These are phyloP conservation scores for Triticum timopheevii DNA, from an alignment of 176 grass and related monocot species.

Conservation along the genomic window DNA sequence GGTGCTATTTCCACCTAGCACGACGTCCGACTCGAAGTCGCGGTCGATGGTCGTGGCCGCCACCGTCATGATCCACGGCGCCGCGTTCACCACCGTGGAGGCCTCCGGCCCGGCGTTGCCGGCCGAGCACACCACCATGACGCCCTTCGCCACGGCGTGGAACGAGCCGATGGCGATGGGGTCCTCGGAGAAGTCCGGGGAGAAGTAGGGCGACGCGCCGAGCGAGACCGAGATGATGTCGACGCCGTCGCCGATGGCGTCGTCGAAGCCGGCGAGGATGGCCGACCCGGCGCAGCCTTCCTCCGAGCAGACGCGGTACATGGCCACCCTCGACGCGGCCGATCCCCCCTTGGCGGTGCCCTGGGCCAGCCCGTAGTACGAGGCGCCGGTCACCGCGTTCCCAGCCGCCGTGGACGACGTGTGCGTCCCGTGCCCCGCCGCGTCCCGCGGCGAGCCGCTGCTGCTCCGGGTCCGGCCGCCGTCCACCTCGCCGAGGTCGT, in stretches of 20 bases:
- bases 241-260: conserved; percentile 71
- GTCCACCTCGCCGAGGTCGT: conserved; percentile 21
- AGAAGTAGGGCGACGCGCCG: conserved; percentile 36
- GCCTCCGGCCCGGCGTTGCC: conserved; percentile 70
- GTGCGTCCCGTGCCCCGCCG: conserved; percentile 75
- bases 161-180: conserved; percentile 85
- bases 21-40: conserved; percentile 79
- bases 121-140: conserved; percentile 75
- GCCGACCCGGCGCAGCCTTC: conserved; percentile 67
- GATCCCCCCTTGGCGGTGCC: conserved; percentile 77
- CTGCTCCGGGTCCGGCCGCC: neutral
- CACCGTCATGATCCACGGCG: conserved; percentile 92
- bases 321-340: conserved; percentile 46
- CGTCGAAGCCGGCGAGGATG: conserved; percentile 85
- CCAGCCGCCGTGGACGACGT: conserved; percentile 81
- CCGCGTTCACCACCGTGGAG: conserved; percentile 59
- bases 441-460: conserved; percentile 49
- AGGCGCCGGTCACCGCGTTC: conserved; percentile 43
- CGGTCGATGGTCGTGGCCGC: conserved; percentile 84
- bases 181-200: conserved; percentile 58
- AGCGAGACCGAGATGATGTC: conserved; percentile 72
- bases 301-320: conserved; percentile 72
- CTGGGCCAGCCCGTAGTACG: conserved; percentile 73
- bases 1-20: conserved; percentile 58
- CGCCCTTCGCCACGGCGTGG: conserved; percentile 71